Base-by-base conservation (phyloP, 345 rosid genomes). In the Mangifera indica region DNA sequence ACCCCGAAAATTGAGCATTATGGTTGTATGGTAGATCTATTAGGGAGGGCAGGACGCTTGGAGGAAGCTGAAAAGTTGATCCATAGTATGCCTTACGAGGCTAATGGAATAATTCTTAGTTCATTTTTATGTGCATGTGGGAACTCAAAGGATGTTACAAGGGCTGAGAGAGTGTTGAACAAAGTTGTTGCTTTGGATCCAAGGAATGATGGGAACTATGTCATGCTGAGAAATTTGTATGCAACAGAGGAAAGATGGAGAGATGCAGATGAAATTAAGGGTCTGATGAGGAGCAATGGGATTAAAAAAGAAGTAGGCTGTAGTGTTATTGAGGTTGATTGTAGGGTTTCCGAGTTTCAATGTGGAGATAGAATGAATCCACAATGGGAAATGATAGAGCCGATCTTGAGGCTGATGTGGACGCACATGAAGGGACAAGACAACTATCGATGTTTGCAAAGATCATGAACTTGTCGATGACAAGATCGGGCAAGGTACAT, bases 41-140 rank as follows among this genome's bases (percentile, higher is more conserved):
- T 90, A 69, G 93, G 98, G 21, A 88, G 85, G 46, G 92, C 92
- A 56, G 92, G 96, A 55, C 40, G 18, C 51, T 58, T 88, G 74
- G 82, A 87, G 26, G 96, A 86, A 76, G 96, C 93, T 29, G 92
- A 87, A 67, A 78, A 77, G 45, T 68, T 92, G 82, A 90, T 92
- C 15, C 52, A 76, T 29, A 74, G 46, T 56, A 88, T 92, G 96
- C 91, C 98, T 2, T 90, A 76, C 7, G 76, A 85, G 63, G 84
- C 87, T 26, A 92, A 90, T 70, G 87, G 76, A 22, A 86, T 90
- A 64, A 88, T 87, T 67, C 40, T 87, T 56, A 92, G 92, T 72
- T 90, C 96, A 7, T 88, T 90, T 68, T 78, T 86, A 34, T 85
- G 77, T 71, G 92, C 96, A 10, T 92, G 93, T 72, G 86, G 85